Percentiles rank a stretch among this genome's conserved stretches.
Conservation (phyloP, 2,329 filamentous ascomycete species). For the Penicillium decumbens region DNA sequence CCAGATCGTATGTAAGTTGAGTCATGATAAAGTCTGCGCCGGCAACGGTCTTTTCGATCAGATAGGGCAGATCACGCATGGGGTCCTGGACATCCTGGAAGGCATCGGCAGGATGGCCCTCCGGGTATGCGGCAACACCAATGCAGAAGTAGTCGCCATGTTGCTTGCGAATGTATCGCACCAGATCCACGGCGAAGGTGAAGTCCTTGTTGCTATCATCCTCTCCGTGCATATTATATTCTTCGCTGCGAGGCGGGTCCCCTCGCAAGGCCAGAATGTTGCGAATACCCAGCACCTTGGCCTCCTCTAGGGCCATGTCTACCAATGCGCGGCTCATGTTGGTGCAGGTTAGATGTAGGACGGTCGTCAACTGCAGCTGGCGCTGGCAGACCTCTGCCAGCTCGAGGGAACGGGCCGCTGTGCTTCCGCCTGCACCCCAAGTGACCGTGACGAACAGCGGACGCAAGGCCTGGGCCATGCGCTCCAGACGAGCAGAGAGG, state of each 20-base stretch:
- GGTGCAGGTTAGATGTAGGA: slow-evolving; percentile 92
- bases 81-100: slow-evolving; percentile 72
- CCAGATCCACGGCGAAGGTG: slow-evolving; percentile 81
- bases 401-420: slow-evolving; percentile 83
- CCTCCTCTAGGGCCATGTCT: slow-evolving; percentile 84
- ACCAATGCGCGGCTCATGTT: slow-evolving; percentile 88
- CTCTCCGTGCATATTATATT: slow-evolving; percentile 67
- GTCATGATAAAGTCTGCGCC: slow-evolving; percentile 99
- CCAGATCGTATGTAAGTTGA: slow-evolving; percentile 88
- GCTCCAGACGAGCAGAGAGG: slow-evolving; percentile 83
- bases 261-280: slow-evolving; percentile 91
- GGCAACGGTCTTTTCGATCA: slow-evolving; percentile 84
- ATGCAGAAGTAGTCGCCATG: slow-evolving; percentile 96
- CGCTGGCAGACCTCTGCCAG: slow-evolving; percentile 92
- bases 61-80: slow-evolving; percentile 69
- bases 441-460: slow-evolving; percentile 96
- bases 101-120: slow-evolving; percentile 88
- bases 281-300: slow-evolving; percentile 81
- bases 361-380: slow-evolving; percentile 87
- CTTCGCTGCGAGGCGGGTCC: slow-evolving; percentile 82
- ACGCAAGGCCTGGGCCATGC: slow-evolving; percentile 86
- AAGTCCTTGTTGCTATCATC: slow-evolving; percentile 70
- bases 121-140: slow-evolving; percentile 89
- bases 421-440: slow-evolving; percentile 94
- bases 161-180: slow-evolving; percentile 77